Base-by-base conservation (phyloP, 805 yeast species). In the Vanderwaltozyma verrucispora region DNA sequence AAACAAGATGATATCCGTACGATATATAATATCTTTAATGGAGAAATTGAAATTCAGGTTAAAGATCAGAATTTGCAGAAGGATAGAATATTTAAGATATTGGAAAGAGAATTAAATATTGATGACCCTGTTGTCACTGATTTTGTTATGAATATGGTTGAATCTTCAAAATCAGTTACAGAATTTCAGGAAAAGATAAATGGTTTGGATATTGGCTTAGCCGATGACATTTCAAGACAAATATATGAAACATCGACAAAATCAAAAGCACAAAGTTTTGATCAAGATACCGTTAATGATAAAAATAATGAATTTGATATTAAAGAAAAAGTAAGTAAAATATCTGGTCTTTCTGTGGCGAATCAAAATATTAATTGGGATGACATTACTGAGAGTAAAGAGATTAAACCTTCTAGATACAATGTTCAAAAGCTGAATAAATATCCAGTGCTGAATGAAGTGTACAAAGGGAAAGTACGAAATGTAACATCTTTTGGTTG, bases 401-500 rank as follows among this genome's bases (percentile, higher is more conserved):
- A 47, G 28, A 43, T 40, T 21, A 7, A 7, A 9, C 23, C 23
- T 21, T 21, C 23, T 9, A 21, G 23, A 9, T 21, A 21, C 9
- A 21, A 21, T 9, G 9, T 6, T 24, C n/a, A 24, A 8, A 12
- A 8, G 5, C n/a, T 24, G 11, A 64, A 56, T 39, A 49, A 49
- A 3, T 51, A 50, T 3, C 64, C 75, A 0, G 45, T 54, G 5
- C 40, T 66, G 1, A 76, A 74, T 14, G 56, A 66, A 18, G 61
- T 83, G 0, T 77, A 80, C 47, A 57, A 56, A 21, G 96, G 94
- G 0, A 58, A 45, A 19, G 80, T 89, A 3, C 67, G 65, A 33
- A 74, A 72, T 32, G 48, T 83, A 1, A 75, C 76, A 30, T 56
- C 71, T 2, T 88, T 76, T 59, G 96, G 97, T 1, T 94, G 86